Evolutionary conservation across 208 protist genomes (phyloP), one percentile per base, ranked within the genome.

Genomic region (Leishmania amazonensis): DNA sequence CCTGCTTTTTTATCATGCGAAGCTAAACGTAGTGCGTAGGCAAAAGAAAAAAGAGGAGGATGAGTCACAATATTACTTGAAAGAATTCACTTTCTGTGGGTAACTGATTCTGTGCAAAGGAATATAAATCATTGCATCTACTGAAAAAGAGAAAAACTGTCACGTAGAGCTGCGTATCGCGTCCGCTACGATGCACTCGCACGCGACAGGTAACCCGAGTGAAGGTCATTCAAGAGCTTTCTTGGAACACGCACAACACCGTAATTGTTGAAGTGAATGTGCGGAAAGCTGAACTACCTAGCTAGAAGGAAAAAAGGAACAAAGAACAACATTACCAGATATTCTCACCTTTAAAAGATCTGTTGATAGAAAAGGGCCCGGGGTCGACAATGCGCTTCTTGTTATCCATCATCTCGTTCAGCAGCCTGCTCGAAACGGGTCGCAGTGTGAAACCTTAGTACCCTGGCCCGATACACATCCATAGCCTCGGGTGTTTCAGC

Each of bases 381-480:
- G 83, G 80, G 73, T 85, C 75, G 7, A 85, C 78, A 62, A 87
- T 57, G 6, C 76, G 78, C 17, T 85, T 85, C 54, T 89, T 78
- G 0, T 81, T 42, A 3, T n/a, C 47, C 71, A 85, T 83, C 81
- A 83, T 77, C n/a, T 89, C 81, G 13, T 77, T 19, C 28, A 89
- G 42, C 19, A 89, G 60, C 24, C 83, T 65, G 0, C 73, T 83
- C 3, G 80, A 85, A 65, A 85, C 79, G 1, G 81, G 73, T 4
- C 75, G 79, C 9, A 87, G 60, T 17, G 78, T 85, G 21, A 87
- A 81, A 13, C 81, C 73, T 51, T 74, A 78, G 78, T 79, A 81
- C 13, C 70, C 83, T 35, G 83, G 83, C 4, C 78, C 79, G 62
- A 89, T 68, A 47, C 80, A 85, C 40, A 85, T 81, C 77, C 83